phyloP scores from a whole-genome alignment of 306 rosid species.

The Cicer cuneatum region DNA sequence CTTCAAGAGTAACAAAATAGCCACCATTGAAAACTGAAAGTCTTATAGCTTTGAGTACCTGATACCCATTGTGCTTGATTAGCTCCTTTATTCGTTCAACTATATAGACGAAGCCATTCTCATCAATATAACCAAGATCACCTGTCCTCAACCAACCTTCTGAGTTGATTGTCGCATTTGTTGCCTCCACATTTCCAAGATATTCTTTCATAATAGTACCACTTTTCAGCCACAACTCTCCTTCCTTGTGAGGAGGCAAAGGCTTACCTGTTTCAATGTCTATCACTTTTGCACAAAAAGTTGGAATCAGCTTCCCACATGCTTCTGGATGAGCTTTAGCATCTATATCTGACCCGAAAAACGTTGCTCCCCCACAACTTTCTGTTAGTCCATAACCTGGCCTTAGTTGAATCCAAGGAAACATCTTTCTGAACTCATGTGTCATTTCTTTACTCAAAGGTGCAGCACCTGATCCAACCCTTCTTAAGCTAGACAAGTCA shows the following conservation, averaged over 20 bases:
- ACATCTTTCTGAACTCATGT: constrained; percentile 62
- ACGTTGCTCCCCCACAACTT: constrained; percentile 64
- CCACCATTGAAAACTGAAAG: constrained; percentile 32
- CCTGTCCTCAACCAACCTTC: constrained; percentile 89
- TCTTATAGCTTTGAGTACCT: constrained; percentile 55
- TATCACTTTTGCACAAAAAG: constrained; percentile 68
- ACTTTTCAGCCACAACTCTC: constrained; percentile 86
- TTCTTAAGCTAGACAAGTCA: constrained; percentile 68
- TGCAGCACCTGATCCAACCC: constrained; percentile 83
- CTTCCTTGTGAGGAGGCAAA: constrained; percentile 68
- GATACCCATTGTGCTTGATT: constrained; percentile 88
- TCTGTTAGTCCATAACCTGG: constrained; percentile 91
- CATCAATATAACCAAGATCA: constrained; percentile 81
- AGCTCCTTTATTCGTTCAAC: constrained; percentile 88
- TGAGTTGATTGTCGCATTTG: constrained; percentile 59
- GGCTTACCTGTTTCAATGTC: constrained; percentile 64
- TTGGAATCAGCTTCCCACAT: constrained; percentile 69
- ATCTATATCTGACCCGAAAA: constrained; percentile 51
- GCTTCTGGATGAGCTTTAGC: constrained; percentile 61
- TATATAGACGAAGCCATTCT: constrained; percentile 66
- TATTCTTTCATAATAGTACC: constrained; percentile 78
- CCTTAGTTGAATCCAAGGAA: constrained; percentile 88
- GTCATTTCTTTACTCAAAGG: constrained; percentile 76
- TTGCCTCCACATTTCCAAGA: constrained; percentile 75
- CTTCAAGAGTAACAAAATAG: constrained; percentile 9